Evolutionary conservation across 257 asterid genomes (phyloP), one percentile per base, ranked within the genome.

Genomic region (Vinca minor): DNA sequence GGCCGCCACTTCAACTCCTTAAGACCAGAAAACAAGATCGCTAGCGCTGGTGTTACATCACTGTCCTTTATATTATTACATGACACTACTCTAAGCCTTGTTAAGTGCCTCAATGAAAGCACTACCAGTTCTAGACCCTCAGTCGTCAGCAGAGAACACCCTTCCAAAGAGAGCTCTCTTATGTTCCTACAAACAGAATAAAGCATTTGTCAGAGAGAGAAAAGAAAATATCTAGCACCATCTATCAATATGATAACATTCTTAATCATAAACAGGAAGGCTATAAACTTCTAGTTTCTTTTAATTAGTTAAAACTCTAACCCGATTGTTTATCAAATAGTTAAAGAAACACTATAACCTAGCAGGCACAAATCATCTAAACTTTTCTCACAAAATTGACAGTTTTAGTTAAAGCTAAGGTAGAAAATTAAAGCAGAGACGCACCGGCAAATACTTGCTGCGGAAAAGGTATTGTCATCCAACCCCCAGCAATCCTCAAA

Each of bases 1-100:
- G 98, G 97, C 59, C 95, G 73, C 98, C 98, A 93, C 76, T 79
- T 87, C 78, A 93, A 65, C 76, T 87, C 97, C 75, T 89, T 85
- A 65, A 93, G 88, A 69, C 54, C 79, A 31, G 97, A 84, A 77
- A 93, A 93, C 54, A 87, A 58, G 15, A 75, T 73, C 1, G 96
- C 96, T 68, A 93, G 70, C 65, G 79, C 95, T n/a, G 97, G 83
- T 38, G 95, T 82, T 69, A 89, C 82, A 66, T 87, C 98, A 49
- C 95, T 78, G 73, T 84, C 95, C 78, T 81, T 89, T 63, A 93
- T 76, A 58, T 80, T 85, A 78, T 84, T 89, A 79, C 98, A 89
- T 0, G 97, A 83, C 66, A 80, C 77, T 67, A 93, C 97, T 70
- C 79, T 85, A 67, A 93, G 96, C 78, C 95, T 76, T 57, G 69